Evolutionary conservation across 2,329 filamentous ascomycete species (phyloP), one percentile per base, ranked within the genome.

Genomic region (Ceratocystis harringtonii): DNA sequence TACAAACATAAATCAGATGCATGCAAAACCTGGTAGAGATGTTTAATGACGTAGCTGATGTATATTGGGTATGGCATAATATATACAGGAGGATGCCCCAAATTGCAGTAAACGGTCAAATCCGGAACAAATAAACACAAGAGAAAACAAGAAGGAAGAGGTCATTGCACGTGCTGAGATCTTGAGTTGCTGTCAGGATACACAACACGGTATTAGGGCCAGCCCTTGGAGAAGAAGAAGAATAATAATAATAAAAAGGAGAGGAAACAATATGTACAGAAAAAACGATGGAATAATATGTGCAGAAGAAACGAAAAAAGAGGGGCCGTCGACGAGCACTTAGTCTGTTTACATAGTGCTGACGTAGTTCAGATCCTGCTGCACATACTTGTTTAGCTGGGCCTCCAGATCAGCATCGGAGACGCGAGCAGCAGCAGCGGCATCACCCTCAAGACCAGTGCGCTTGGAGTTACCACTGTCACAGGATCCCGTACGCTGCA

Each of bases 401-500:
- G 71, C 69, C 70, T 74, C 74, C 58, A 79, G 71, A 68, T 78
- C 76, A 22, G 70, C 73, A 12, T 79, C 72, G 2, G 69, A 72
- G 8, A 70, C 62, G 1, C 67, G 67, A n/a, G 68, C 68, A 68
- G 55, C 65, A 7, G 63, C 52, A 3, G 62, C 43, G 25, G 55
- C 48, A 36, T 63, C 52, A 62, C 41, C 41, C 43, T 61, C 44
- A 22, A 67, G 57, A 44, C 61, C 57, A 58, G 65, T 48, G 65
- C 45, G 48, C 44, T 50, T 22, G 36, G 30, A 62, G 58, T 43
- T 50, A 44, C 63, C 63, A 12, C 19, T 28, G 50, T 62, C 67
- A 71, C 81, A 83, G 45, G 70, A 75, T 12, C 73, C 68, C 10
- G 80, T 78, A 22, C 71, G 65, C 65, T 73, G 72, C 67, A 84